Evolutionary conservation across 176 grass and related monocot genomes (phyloP).

Genomic region (Poa annua): DNA sequence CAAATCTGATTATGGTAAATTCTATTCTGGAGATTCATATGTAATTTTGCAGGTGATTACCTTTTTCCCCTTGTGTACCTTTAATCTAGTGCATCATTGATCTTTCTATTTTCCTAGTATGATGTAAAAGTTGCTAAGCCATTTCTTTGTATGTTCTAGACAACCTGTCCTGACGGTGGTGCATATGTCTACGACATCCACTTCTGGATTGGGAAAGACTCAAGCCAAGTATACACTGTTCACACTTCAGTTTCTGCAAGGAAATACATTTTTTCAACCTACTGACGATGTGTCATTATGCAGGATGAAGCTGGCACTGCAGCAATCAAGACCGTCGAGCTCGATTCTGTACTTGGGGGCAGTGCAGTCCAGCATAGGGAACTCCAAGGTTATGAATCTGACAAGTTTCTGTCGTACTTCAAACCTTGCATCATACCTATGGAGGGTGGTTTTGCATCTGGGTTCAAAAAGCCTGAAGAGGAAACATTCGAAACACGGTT

Average conservation of each 20-base stretch:
- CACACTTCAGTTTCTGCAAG: neutral
- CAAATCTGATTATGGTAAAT: slow-evolving; percentile 90
- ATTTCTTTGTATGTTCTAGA: slow-evolving; percentile 50
- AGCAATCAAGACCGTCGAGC: slow-evolving; percentile 93
- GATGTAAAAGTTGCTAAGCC: neutral
- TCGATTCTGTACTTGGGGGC: slow-evolving; percentile 87
- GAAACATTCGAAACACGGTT: slow-evolving; percentile 83
- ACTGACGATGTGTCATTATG: neutral
- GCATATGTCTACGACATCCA: slow-evolving; percentile 77
- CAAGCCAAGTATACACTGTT: slow-evolving; percentile 64
- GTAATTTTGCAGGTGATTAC: slow-evolving; percentile 83
- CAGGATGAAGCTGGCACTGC: slow-evolving; percentile 99
- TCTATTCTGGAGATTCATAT: slow-evolving; percentile 96
- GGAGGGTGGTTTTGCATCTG: slow-evolving; percentile 97
- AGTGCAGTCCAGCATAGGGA: slow-evolving; percentile 96
- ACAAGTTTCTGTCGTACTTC: slow-evolving; percentile 95
- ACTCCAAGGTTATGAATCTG: slow-evolving; percentile 89
- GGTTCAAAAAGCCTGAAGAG: slow-evolving; percentile 84
- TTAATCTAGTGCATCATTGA: neutral
- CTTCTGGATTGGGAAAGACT: slow-evolving; percentile 94
- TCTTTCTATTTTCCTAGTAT: neutral
- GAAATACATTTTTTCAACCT: slow-evolving; percentile 33
- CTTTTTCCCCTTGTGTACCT: neutral
- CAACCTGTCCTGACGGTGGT: slow-evolving; percentile 67
- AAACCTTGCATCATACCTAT: slow-evolving; percentile 98